Base-by-base conservation (phyloP, 2,329 filamentous ascomycete species). In the Dactylonectria estremocensis region DNA sequence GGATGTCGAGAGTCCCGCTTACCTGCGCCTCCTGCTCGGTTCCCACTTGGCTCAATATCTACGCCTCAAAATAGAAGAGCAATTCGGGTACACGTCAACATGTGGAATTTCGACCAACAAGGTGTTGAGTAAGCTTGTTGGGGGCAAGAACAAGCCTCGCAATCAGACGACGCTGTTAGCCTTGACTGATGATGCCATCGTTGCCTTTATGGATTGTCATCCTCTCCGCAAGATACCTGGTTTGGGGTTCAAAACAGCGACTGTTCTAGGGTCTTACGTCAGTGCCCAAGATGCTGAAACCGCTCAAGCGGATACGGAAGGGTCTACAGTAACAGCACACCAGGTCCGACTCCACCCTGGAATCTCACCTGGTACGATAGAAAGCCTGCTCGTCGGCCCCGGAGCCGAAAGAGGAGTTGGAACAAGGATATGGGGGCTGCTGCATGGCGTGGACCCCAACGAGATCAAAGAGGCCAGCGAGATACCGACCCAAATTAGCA, bases 61-160 rank as follows among this genome's bases (percentile, higher is more conserved):
- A 28, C 91, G 95, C 13, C 83, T 87, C 63, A 88, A 89, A 75
- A 84, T 98, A 11, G 93, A 97, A 75, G 84, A 90, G 52, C 86
- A 94, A 52, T 92, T 91, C 75, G 94, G 94, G 1, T 97, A 95
- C 80, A 97, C 95, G 0, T 92, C 92, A 31, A 95, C 95, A 1
- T 95, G 93, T 48, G 95, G 95, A 4, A 90, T 98, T 22, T 92
- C 95, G 2, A 97, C 94, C 1, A 95, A 92, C 76, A 98, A 98
- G 80, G 81, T 95, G 5, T 85, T 97, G 11, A 90, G 93, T 66
- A 98, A 98, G 80, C 86, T 98, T 14, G 93, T 91, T 10, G 95
- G 95, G 13, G 93, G 90, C 78, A 84, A 92, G 66, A 90, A 98
- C 78, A 98, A 98, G 81, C 95, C 95, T 1, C 91, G 91, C 66